Evolutionary conservation across 306 rosid species (phyloP), one percentile per base, ranked within the genome.

Genomic region (Prunus davidiana): DNA sequence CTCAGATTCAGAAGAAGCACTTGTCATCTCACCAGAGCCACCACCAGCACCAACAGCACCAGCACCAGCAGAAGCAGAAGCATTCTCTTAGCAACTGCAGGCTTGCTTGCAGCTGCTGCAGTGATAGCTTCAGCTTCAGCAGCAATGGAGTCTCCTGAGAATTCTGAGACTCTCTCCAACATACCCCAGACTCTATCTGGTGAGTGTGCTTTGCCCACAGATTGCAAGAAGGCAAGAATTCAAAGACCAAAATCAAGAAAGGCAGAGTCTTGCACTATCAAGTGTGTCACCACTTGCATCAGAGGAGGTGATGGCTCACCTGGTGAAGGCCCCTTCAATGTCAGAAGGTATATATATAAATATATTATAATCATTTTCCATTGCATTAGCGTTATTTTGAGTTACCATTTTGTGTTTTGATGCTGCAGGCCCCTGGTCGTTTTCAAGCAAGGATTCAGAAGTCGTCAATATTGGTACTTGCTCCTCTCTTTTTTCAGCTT

Each of bases 391-490:
- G 7, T 38, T 38, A 38, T 7, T 43, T n/a, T 41, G 22, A 46
- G 28, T 20, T 27, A 11, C 16, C 32, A 24, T 43, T 69, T 43
- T 34, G 10, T 51, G 24, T 16, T 2, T 3, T 34, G 6, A 11
- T 71, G 24, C 2, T 78, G 61, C 90, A 93, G 97, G 79, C 97
- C 97, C 49, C 25, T 92, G 18, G 84, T 94, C 74, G 95, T 92
- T 74, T 94, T 94, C 91, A 94, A 94, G 87, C 91, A 90, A 87
- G 98, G 98, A 7, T 94, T 94, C 81, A 89, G 97, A 80, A 86
- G 92, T 82, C 97, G 96, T 57, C 94, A 81, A 55, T 94, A 94
- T 77, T 94, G 97, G 98, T 94, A 86, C 60, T 5, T 62, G 13
- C 45, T 74, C 34, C 60, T 67, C 73, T 28, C 3, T 12, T n/a